These are phyloP conservation scores for Serpula lacrymans DNA, from an alignment of 768 basidiomycete species.

Conservation along the genomic window DNA sequence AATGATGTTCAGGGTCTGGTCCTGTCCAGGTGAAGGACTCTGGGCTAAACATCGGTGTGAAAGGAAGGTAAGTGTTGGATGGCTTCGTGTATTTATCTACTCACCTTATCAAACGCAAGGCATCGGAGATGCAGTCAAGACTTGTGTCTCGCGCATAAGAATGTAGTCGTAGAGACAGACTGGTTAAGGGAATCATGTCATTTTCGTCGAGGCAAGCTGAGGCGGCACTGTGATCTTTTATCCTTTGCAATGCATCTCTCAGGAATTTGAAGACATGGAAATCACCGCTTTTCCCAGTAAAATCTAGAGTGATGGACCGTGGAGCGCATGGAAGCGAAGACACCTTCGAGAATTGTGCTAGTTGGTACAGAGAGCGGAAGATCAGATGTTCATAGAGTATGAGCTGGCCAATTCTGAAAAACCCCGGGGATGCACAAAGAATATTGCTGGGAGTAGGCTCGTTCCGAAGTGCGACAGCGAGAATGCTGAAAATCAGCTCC, in stretches of 20 bases:
- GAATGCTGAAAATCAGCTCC: constrained; percentile 18
- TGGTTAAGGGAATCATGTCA: constrained; percentile 18
- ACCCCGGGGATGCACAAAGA: constrained; percentile 18
- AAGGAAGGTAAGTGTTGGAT: not conserved
- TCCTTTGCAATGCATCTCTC: constrained; percentile 22
- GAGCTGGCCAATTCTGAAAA: constrained; percentile 14
- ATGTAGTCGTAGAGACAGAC: constrained; percentile 35
- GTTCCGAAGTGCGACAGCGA: constrained; percentile 12
- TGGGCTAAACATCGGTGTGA: constrained; percentile 30
- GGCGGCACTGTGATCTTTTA: constrained; percentile 9
- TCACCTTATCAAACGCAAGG: constrained; percentile 35
- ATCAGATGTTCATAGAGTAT: constrained; percentile 23
- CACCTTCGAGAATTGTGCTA: constrained; percentile 12
- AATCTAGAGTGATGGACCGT: constrained; percentile 22
- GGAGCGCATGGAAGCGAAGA: constrained; percentile 19
- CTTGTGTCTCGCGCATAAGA: constrained; percentile 32
- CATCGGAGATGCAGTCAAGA: constrained; percentile 27
- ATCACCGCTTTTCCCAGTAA: constrained; percentile 27
- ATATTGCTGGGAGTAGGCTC: constrained; percentile 16
- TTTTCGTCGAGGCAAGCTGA: not conserved
- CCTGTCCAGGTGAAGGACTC: constrained; percentile 53
- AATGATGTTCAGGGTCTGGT: constrained; percentile 58
- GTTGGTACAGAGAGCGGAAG: constrained; percentile 22
- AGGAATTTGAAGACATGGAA: constrained; percentile 25
- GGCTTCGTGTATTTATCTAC: constrained; percentile 9